Evolutionary conservation across 75 land plant species (phyloP), one percentile per base, ranked within the genome.

Genomic region (Chamaecyparis obtusa): DNA sequence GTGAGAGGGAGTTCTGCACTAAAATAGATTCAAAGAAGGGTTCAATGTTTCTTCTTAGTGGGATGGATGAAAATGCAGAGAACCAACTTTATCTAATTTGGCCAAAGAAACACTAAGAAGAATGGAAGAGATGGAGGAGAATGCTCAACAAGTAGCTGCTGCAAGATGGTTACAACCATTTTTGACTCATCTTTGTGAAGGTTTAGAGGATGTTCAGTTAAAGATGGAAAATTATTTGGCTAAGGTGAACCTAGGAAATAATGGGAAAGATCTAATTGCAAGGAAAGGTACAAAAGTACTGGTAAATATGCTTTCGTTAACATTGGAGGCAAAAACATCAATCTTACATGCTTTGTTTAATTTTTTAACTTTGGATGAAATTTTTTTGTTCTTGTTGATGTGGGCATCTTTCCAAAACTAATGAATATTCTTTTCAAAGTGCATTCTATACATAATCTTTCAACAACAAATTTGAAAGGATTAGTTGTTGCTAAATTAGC

Each of bases 101-200:
- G 94, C 94, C 32, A 93, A 93, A 71, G 64, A 91, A 81, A 88
- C 90, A 9, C 74, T 94, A 51, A 87, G 85, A 57, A 87, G 89
- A 60, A 39, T 91, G 85, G 95, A 94, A 74, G 89, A 84, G 14
- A 83, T 90, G 64, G 94, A 93, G 56, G 91, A 86, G 3, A 94
- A 89, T 72, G 86, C 90, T 75, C 83, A 88, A 75, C 92, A 82
- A 30, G 85, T 94, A 67, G 94, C 95, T 44, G 89, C 86, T 79
- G 92, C 92, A 19, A 94, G 95, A 69, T 88, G 94, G 85, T 87
- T 92, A 83, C 89, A 90, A 69, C 94, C 95, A 1, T 88, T 94
- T 15, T 88, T 94, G 64, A 76, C 37, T 60, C 94, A 91, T 36
- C 90, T 94, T 27, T 92, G 91, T 88, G 89, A 90, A 91, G 94